These are phyloP conservation scores for Marasmius fiardii DNA, from an alignment of 1,284 basidiomycete species.

Conservation along the genomic window DNA sequence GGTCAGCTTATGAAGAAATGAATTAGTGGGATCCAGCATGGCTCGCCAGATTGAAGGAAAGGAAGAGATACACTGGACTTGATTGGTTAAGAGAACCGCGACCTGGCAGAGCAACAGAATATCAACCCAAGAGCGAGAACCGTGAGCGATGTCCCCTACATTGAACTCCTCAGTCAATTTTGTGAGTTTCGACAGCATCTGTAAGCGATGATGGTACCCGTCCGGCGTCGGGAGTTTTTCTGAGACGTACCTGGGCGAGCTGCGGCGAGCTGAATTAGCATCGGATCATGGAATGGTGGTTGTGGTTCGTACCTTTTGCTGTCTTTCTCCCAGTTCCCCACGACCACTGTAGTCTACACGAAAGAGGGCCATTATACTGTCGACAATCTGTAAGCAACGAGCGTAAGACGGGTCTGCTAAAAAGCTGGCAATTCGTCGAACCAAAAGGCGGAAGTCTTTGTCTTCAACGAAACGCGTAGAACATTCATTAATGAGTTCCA, in stretches of 20 bases:
- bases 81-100: constrained; percentile 86
- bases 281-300: not conserved
- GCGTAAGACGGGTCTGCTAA: constrained; percentile 4
- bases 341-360: constrained; percentile 89
- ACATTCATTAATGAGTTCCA: constrained; percentile 86
- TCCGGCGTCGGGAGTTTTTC: not conserved
- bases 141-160: constrained; percentile 32
- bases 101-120: constrained; percentile 49
- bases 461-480: constrained; percentile 81
- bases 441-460: constrained; percentile 74
- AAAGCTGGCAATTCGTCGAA: constrained; percentile 22
- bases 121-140: constrained; percentile 1
- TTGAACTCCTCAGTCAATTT: constrained; percentile 92
- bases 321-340: constrained; percentile 89
- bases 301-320: constrained; percentile 69
- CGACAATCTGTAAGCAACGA: constrained; percentile 62
- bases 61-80: constrained; percentile 72
- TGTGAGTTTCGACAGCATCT: constrained; percentile 88
- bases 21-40: constrained; percentile 8
- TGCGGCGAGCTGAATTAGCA: constrained; percentile 21
- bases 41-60: not conserved
- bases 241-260: constrained; percentile 57
- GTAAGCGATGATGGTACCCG: constrained; percentile 1
- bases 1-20: constrained; percentile 64
- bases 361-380: constrained; percentile 95